Evolutionary conservation across 2,329 filamentous ascomycete genomes (phyloP).

Genomic region (Dothidotthia symphoricarpi): DNA sequence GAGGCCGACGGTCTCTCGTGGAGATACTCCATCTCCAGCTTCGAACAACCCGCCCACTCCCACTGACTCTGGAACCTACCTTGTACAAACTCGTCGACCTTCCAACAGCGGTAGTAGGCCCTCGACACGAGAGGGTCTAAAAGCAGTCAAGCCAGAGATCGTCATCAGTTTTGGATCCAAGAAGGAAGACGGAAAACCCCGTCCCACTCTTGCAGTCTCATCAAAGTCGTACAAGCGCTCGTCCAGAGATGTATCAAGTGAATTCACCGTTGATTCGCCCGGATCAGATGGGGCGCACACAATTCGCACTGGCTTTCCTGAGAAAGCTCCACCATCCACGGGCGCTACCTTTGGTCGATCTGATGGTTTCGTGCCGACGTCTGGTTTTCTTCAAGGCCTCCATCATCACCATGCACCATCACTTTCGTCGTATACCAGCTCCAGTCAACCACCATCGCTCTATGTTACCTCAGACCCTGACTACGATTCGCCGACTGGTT

Average conservation of each 20-base stretch:
- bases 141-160: constrained; percentile 26
- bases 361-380: constrained; percentile 20
- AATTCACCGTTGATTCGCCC: constrained; percentile 28
- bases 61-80: constrained; percentile 21
- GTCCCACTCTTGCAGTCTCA: constrained; percentile 18
- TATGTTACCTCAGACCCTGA: constrained; percentile 32
- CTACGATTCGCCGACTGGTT: constrained; percentile 27
- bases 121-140: constrained; percentile 24
- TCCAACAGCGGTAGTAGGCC: constrained; percentile 25
- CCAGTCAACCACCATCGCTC: constrained; percentile 30
- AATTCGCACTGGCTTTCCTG: constrained; percentile 35
- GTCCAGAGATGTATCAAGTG: constrained; percentile 26
- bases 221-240: constrained; percentile 25
- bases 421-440: constrained; percentile 27
- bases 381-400: constrained; percentile 19
- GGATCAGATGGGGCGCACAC: constrained; percentile 34
- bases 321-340: constrained; percentile 21
- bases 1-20: constrained; percentile 14
- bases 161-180: constrained; percentile 29
- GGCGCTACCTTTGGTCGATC: constrained; percentile 12
- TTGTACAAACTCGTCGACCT: constrained; percentile 25
- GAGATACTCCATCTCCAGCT: constrained; percentile 30
- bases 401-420: constrained; percentile 30
- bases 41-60: constrained; percentile 35
- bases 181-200: constrained; percentile 27